These are phyloP conservation scores for Rubia yunnanensis DNA, from an alignment of 257 asterid genomes.

Conservation along the genomic window DNA sequence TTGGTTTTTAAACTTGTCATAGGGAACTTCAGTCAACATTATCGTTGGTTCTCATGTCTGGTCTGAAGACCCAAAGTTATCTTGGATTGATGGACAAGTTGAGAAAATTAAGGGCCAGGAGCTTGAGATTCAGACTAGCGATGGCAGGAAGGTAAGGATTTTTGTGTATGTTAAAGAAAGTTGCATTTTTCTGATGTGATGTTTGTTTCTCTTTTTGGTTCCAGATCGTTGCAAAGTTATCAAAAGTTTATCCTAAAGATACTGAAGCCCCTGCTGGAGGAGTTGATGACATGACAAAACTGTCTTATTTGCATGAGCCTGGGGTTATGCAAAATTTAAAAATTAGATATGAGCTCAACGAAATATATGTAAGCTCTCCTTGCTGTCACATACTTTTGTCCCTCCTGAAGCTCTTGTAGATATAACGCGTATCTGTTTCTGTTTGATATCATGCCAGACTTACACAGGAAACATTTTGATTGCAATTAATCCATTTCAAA, in stretches of 20 bases:
- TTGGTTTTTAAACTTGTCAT: constrained; percentile 13
- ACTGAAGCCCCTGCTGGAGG: constrained; percentile 95
- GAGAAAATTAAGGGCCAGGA: constrained; percentile 61
- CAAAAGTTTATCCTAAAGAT: constrained; percentile 79
- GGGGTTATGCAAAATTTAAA: constrained; percentile 86
- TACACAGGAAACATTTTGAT: constrained; percentile 95
- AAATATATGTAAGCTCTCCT: constrained; percentile 58
- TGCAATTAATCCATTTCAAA: constrained; percentile 98
- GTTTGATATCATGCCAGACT: constrained; percentile 52
- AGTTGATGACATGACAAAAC: constrained; percentile 98
- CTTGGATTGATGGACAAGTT: constrained; percentile 88
- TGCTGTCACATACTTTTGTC: constrained; percentile 9
- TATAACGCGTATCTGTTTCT: constrained; percentile 16
- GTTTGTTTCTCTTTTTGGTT: constrained; percentile 6
- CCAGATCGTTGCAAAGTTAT: constrained; percentile 68
- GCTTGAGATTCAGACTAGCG: constrained; percentile 58
- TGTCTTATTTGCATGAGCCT: constrained; percentile 94
- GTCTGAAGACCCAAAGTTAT: constrained; percentile 65
- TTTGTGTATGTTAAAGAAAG: not conserved
- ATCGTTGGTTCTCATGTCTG: constrained; percentile 93
- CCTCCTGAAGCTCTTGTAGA: constrained; percentile 20
- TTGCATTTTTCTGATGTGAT: not conserved
- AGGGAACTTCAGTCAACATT: constrained; percentile 88
- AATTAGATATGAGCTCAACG: constrained; percentile 90
- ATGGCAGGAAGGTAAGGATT: constrained; percentile 66